Evolutionary conservation across 176 grass and related monocot genomes (phyloP), one percentile per base, ranked within the genome.

Genomic region (Avena insularis): DNA sequence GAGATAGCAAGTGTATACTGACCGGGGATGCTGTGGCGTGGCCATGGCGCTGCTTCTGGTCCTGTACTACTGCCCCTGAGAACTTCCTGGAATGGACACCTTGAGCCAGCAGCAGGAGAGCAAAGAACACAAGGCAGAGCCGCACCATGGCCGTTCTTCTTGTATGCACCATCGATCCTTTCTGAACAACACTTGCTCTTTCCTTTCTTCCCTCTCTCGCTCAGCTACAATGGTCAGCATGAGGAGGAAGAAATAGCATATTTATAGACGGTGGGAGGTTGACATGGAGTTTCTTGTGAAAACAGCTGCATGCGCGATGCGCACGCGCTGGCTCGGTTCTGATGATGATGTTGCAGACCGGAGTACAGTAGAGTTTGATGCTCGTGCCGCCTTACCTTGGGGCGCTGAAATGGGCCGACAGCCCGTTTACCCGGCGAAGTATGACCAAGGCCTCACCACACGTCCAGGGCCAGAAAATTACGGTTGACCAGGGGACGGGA

Each of bases 401-500:
- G 78, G 36, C 6, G 77, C 67, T 75, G 20, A 57, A 75, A n/a
- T 43, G n/a, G 64, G 2, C 54, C 16, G 14, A 64, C 23, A 87
- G 33, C 71, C 59, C n/a, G n/a, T 9, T 56, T 11, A 58, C 11
- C 79, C 9, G 66, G 16, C 75, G 12, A 57, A n/a, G 14, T 21
- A 62, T 8, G 29, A 80, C 82, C 75, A 31, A 78, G 19, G 71
- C 21, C 46, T 21, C 31, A 48, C 48, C 25, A 77, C 57, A 75
- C n/a, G 33, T 11, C 47, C 48, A 58, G 4, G 57, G 49, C 8
- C 33, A 27, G 25, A 78, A 75, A 31, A 14, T 33, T 66, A 66
- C 14, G 49, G 79, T 63, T 86, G 88, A 90, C 84, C 43, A 64
- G 15, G 59, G 43, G 13, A 49, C 8, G 67, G 88, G 83, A 90